Conservation (phyloP, 352 stramenopile species). For the Pythium angustatum region DNA sequence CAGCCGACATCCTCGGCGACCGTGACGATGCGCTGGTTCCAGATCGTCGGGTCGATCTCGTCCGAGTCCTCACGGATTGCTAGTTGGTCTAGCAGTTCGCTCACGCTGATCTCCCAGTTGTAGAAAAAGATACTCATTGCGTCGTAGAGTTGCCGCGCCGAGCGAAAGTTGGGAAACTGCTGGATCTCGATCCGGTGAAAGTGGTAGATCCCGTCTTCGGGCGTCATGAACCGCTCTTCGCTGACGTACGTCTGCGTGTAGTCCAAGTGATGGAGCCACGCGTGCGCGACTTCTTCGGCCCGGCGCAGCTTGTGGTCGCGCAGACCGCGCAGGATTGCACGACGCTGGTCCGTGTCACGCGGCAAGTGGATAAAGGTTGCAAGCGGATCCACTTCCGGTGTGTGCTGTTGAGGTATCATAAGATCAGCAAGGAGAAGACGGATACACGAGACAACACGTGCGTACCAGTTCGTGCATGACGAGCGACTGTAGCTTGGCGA, state of each 20-base stretch:
- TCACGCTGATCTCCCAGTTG: conserved; percentile 65
- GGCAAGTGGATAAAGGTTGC: conserved; percentile 25
- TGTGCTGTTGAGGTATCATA: conserved; percentile 4
- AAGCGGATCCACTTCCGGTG: conserved; percentile 20
- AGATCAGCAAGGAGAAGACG: background rate
- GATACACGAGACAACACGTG: background rate
- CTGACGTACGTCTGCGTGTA: conserved; percentile 8
- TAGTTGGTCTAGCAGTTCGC: conserved; percentile 47
- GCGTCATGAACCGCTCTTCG: conserved; percentile 19
- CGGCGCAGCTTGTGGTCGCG: conserved; percentile 46
- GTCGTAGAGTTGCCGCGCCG: conserved; percentile 48
- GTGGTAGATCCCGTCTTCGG: conserved; percentile 18
- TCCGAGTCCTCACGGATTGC: conserved; percentile 55
- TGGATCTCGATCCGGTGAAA: conserved; percentile 15
- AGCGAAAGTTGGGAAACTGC: conserved; percentile 36
- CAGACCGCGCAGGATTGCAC: conserved; percentile 22
- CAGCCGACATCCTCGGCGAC: conserved; percentile 23
- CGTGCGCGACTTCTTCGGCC: conserved; percentile 14
- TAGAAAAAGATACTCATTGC: conserved; percentile 42
- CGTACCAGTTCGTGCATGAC: conserved; percentile 18
- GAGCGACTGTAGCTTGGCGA: conserved; percentile 24
- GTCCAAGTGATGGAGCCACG: conserved; percentile 11
- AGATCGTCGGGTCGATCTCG: conserved; percentile 33
- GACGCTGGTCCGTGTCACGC: conserved; percentile 5
- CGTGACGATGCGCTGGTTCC: conserved; percentile 50